A percentile compares a stretch with the other conserved stretches of the same genome.
phyloP scores from a whole-genome alignment of 1,284 basidiomycete species.

The Tylopilus sp. region DNA sequence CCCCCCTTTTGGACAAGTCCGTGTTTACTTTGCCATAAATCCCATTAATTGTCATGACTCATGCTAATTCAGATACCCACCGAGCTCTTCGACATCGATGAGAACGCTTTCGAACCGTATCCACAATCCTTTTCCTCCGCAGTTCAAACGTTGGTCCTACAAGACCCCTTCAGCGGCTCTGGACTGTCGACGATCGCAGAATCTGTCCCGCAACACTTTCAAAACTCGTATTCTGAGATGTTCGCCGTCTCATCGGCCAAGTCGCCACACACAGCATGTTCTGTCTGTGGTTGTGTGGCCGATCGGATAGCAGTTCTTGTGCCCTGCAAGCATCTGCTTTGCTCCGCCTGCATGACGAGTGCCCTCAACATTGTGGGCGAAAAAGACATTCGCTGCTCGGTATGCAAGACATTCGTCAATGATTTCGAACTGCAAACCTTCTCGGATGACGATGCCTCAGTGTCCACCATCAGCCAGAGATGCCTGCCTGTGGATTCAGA shows the following conservation, averaged over 20 bases:
- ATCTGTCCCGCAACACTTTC: slow-evolving; percentile 22
- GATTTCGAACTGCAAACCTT: slow-evolving; percentile 53
- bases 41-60: slow-evolving; percentile 24
- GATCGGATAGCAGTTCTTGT: slow-evolving; percentile 57
- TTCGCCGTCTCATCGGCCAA: slow-evolving; percentile 14
- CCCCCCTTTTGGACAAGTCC: slow-evolving; percentile 46
- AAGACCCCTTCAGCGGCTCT: slow-evolving; percentile 31
- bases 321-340: slow-evolving; percentile 69
- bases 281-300: slow-evolving; percentile 47
- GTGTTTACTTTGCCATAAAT: slow-evolving; percentile 20
- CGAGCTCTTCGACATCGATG: slow-evolving; percentile 69
- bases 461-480: slow-evolving; percentile 15
- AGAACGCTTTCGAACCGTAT: slow-evolving; percentile 56
- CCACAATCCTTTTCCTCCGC: slow-evolving; percentile 41
- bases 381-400: slow-evolving; percentile 76
- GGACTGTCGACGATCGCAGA: slow-evolving; percentile 28
- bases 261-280: slow-evolving; percentile 35
- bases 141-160: slow-evolving; percentile 29
- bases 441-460: slow-evolving; percentile 21
- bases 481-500: slow-evolving; percentile 11
- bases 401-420: slow-evolving; percentile 61
- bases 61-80: slow-evolving; percentile 40
- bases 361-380: slow-evolving; percentile 80
- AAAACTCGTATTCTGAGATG: slow-evolving; percentile 27
- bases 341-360: slow-evolving; percentile 73